phyloP scores from a whole-genome alignment of 2,329 filamentous ascomycete genomes.

The Botryosphaeria dothidea region DNA sequence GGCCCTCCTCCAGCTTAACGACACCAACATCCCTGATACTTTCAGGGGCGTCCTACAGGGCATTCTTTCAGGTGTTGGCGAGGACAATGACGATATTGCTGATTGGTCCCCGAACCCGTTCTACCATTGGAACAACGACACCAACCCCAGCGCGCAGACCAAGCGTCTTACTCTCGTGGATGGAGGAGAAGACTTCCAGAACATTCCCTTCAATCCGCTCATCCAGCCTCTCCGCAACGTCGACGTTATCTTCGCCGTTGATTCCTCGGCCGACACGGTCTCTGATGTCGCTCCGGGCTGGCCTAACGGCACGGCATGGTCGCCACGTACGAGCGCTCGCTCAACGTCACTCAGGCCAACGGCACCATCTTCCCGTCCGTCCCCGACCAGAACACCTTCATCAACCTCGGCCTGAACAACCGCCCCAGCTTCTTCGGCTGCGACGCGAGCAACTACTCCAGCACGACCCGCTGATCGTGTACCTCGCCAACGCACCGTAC shows the following conservation, averaged over 20 bases:
- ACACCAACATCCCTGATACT: slow-evolving; percentile 48
- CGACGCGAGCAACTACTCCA: slow-evolving; percentile 63
- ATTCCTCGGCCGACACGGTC: slow-evolving; percentile 72
- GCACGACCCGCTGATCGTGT: slow-evolving; percentile 73
- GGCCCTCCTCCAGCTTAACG: slow-evolving; percentile 66
- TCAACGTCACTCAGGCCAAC: slow-evolving; percentile 59
- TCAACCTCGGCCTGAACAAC: slow-evolving; percentile 74
- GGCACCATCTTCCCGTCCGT: slow-evolving; percentile 71
- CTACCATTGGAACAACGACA: slow-evolving; percentile 60
- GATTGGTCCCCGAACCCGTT: slow-evolving; percentile 77
- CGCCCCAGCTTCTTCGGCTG: slow-evolving; percentile 82
- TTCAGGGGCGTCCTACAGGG: slow-evolving; percentile 54
- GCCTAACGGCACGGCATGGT: slow-evolving; percentile 78
- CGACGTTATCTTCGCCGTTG: slow-evolving; percentile 79
- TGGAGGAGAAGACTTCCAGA: slow-evolving; percentile 75
- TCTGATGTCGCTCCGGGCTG: slow-evolving; percentile 51
- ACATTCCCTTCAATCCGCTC: slow-evolving; percentile 75
- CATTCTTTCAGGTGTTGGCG: slow-evolving; percentile 59
- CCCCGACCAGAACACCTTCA: slow-evolving; percentile 73
- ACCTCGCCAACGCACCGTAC: slow-evolving; percentile 85
- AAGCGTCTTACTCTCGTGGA: slow-evolving; percentile 70
- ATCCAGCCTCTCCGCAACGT: slow-evolving; percentile 70
- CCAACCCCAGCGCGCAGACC: slow-evolving; percentile 58
- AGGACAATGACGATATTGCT: slow-evolving; percentile 70
- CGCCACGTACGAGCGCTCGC: slow-evolving; percentile 71